A percentile compares a stretch with the other conserved stretches of the same genome.
phyloP scores from a whole-genome alignment of 352 stramenopile genomes.

The Globisporangium viniferum region DNA sequence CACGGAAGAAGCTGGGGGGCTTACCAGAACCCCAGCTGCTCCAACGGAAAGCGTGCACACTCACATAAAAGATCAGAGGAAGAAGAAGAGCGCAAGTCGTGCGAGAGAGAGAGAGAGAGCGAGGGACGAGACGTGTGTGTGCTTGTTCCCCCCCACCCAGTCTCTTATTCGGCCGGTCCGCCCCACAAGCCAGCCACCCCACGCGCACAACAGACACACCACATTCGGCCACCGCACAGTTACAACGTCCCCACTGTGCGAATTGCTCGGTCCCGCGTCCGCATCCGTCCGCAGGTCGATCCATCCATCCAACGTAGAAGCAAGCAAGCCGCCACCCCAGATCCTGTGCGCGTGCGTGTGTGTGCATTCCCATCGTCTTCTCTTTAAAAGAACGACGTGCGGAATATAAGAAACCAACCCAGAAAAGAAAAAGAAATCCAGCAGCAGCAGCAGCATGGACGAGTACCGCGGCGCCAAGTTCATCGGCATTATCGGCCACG shows the following conservation, averaged over 20 bases:
- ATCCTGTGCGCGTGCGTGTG: not conserved
- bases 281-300: not conserved
- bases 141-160: not conserved
- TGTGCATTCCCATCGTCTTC: not conserved
- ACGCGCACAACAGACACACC: not conserved
- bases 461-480: constrained; percentile 67
- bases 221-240: not conserved
- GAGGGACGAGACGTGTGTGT: not conserved
- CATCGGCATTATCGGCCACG: constrained; percentile 83
- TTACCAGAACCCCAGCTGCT: constrained; percentile 10
- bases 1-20: not conserved
- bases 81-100: constrained; percentile 4
- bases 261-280: not conserved
- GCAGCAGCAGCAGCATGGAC: constrained; percentile 29
- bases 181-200: not conserved
- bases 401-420: constrained; percentile 6
- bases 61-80: constrained; percentile 19
- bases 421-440: not conserved
- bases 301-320: not conserved
- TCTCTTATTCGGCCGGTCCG: not conserved
- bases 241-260: not conserved
- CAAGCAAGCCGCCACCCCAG: not conserved
- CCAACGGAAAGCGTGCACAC: constrained; percentile 10
- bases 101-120: not conserved
- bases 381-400: not conserved